Evolutionary conservation across 1,284 basidiomycete species (phyloP).

Genomic region (Rhodotorula sp.): DNA sequence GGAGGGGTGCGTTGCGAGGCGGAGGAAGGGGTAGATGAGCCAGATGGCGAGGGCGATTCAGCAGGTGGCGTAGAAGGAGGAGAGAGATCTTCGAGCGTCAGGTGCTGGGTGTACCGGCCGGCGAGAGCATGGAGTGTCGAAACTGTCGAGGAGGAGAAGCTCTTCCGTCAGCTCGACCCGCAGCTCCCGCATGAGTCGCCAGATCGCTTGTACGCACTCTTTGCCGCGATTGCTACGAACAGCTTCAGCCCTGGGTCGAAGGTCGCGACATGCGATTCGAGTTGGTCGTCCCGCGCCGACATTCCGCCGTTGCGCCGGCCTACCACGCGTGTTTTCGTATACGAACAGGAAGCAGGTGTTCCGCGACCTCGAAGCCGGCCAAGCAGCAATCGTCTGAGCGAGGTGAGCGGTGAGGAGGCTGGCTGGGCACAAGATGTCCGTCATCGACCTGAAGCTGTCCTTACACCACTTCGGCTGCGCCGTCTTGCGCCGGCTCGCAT

Average conservation of each 20-base stretch:
- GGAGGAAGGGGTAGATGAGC: neutral
- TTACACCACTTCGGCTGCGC: too few relatives aligned
- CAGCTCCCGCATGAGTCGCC: neutral
- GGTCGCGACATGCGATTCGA: slow-evolving; percentile 13
- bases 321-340: neutral
- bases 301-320: neutral
- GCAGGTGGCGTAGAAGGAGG: neutral
- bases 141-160: neutral
- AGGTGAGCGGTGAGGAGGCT: too few relatives aligned
- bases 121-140: slow-evolving; percentile 22
- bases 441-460: too few relatives aligned
- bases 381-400: too few relatives aligned
- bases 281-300: neutral
- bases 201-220: neutral
- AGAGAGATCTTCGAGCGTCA: slow-evolving; percentile 22
- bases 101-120: slow-evolving; percentile 23
- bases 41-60: neutral
- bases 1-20: neutral
- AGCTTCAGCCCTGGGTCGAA: slow-evolving; percentile 17
- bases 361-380: too few relatives aligned
- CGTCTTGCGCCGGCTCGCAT: too few relatives aligned
- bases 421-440: too few relatives aligned
- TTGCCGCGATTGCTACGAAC: slow-evolving; percentile 10
- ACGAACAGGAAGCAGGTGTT: too few relatives aligned
- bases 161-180: neutral